Base-by-base conservation (phyloP, 805 yeast species). In the Wickerhamiella qilinensis region DNA sequence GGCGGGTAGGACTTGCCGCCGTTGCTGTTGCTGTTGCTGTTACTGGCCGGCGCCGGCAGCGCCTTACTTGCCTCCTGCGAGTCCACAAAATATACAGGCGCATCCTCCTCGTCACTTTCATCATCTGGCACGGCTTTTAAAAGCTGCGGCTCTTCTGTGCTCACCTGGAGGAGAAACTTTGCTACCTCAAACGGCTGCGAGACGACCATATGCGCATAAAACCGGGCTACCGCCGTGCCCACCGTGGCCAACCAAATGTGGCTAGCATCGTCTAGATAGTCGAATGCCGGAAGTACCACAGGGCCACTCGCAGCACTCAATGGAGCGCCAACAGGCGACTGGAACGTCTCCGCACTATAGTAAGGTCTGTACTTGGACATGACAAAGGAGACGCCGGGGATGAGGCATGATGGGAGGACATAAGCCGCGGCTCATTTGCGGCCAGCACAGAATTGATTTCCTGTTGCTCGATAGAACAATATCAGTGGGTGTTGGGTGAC, bases 151-250 rank as follows among this genome's bases (percentile, higher is more conserved):
- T 33, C 17, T 34, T 39, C 44, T n/a, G 43, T 71, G 3, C 93
- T 93, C 12, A 82, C 78, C 56, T 91, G 97, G 40, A 85, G 59
- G 20, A 86, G 63, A 46, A 83, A 65, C 39, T 88, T 67, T 4
- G 81, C 72, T 15, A 82, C 78, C 48, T 88, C 96, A 56, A 86
- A 77, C 2, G 98, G 97, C 57, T 91, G 96, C 16, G 82, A 70
- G 7, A 81, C 53, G 24, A 84, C 56, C 33, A 77, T 73, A 43
- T 74, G 75, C 39, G 73, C 56, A 60, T 91, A 88, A 46, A 75
- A 77, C 46, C 73, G 72, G 37, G 75, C 50, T 43, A 83, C 73
- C 33, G 79, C 73, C 53, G 68, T 64, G 19, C 74, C 57, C 42
- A 84, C 63, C 30, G 75, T 71, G 38, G 67, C 63, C 4, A 75